Evolutionary conservation across 1,284 basidiomycete species (phyloP).

Genomic region (Ceraceosorus bombacis): DNA sequence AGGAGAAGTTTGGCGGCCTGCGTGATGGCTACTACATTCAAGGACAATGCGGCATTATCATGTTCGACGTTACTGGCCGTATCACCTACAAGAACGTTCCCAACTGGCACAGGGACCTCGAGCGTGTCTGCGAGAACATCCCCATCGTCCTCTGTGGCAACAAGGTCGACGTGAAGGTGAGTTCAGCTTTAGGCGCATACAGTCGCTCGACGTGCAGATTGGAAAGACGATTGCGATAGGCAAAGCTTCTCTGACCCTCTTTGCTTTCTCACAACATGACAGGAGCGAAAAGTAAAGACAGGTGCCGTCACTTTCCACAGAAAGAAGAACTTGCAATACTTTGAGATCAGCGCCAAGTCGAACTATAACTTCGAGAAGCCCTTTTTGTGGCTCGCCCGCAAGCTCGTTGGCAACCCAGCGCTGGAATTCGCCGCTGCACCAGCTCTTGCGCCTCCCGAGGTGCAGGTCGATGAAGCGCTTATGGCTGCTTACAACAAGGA

Average conservation of each 20-base stretch:
- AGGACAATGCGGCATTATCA: slow-evolving; percentile 99
- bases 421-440: slow-evolving; percentile 96
- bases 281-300: slow-evolving; percentile 99
- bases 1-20: slow-evolving; percentile 79
- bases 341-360: slow-evolving; percentile 98
- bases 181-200: neutral
- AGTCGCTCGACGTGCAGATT: neutral
- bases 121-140: slow-evolving; percentile 99
- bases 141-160: slow-evolving; percentile 99
- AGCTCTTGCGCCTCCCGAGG: slow-evolving; percentile 89
- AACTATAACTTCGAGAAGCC: slow-evolving; percentile 99
- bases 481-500: slow-evolving; percentile 79
- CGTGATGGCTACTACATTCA: slow-evolving; percentile 47
- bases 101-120: slow-evolving; percentile 99
- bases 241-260: neutral
- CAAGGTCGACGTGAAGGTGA: slow-evolving; percentile 98
- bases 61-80: slow-evolving; percentile 99
- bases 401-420: slow-evolving; percentile 82
- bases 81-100: slow-evolving; percentile 99
- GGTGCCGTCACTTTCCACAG: slow-evolving; percentile 98
- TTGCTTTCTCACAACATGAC: slow-evolving; percentile 11
- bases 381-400: slow-evolving; percentile 98
- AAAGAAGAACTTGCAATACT: slow-evolving; percentile 99
- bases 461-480: slow-evolving; percentile 69
- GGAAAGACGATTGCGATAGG: neutral